Evolutionary conservation across 352 stramenopile genomes (phyloP).

Genomic region (Phytophthora aleatoria): DNA sequence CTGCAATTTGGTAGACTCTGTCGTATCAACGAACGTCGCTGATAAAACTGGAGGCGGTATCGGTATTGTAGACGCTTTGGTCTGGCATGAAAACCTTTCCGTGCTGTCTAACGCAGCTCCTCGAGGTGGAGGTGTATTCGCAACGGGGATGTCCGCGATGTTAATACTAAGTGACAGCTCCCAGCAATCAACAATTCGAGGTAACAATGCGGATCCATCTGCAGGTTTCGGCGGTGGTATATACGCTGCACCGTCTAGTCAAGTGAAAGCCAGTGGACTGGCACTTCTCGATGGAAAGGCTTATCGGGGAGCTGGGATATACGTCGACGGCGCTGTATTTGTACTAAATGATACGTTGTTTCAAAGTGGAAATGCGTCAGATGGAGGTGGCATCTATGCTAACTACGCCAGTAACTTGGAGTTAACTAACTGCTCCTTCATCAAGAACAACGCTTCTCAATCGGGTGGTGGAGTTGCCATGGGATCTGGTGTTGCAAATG

Average conservation of each 20-base stretch:
- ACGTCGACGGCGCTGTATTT: conserved; percentile 26
- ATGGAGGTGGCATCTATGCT: conserved; percentile 39
- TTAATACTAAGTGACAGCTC: conserved; percentile 8
- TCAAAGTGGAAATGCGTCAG: conserved; percentile 19
- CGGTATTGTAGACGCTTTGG: conserved; percentile 15
- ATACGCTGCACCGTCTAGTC: conserved; percentile 26
- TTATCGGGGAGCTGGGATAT: conserved; percentile 33
- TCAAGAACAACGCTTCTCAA: conserved; percentile 34
- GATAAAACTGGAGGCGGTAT: conserved; percentile 29
- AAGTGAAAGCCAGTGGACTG: conserved; percentile 20
- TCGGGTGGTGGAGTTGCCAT: conserved; percentile 36
- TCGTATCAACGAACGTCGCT: conserved; percentile 13
- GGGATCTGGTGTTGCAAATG: conserved; percentile 17
- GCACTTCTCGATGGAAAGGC: conserved; percentile 21
- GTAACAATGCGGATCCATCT: conserved; percentile 14
- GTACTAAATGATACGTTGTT: conserved; percentile 20
- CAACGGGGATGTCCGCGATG: conserved; percentile 6
- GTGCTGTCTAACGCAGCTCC: conserved; percentile 32
- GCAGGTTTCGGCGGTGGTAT: conserved; percentile 31
- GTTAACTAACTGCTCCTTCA: conserved; percentile 28
- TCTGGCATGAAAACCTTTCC: conserved; percentile 32
- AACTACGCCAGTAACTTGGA: conserved; percentile 22
- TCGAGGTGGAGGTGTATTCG: conserved; percentile 36
- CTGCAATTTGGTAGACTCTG: conserved; percentile 10
- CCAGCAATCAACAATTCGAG: conserved; percentile 12